phyloP scores from a whole-genome alignment of 805 yeast species.

The Blastobotrys robertii region DNA sequence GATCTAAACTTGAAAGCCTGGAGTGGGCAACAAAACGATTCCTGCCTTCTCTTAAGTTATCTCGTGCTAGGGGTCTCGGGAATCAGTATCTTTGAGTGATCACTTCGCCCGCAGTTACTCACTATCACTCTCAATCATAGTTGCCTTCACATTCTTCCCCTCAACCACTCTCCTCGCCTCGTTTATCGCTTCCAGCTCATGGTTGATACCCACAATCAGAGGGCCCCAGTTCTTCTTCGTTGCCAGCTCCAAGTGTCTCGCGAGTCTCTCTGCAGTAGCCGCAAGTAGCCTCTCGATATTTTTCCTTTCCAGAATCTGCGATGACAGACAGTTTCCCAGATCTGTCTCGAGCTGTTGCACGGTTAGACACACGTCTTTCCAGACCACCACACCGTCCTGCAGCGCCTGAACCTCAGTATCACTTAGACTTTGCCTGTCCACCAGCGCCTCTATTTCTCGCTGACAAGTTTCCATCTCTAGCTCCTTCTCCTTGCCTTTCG shows the following conservation, averaged over 20 bases:
- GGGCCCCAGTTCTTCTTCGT: conserved; percentile 18
- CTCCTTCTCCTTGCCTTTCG: conserved; percentile 3
- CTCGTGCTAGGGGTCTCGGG: no score
- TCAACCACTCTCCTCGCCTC: conserved; percentile 18
- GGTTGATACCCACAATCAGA: conserved; percentile 23
- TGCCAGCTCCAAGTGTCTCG: conserved; percentile 12
- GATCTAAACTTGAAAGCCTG: no score
- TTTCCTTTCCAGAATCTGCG: conserved; percentile 11
- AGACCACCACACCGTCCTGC: conserved; percentile 12
- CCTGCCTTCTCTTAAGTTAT: no score
- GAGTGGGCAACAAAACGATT: no score
- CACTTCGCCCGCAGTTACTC: no score
- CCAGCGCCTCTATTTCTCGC: conserved; percentile 6
- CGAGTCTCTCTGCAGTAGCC: conserved; percentile 7
- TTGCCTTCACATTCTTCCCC: not conserved
- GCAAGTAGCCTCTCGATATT: conserved; percentile 9
- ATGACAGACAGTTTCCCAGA: conserved; percentile 8
- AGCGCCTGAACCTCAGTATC: conserved; percentile 12
- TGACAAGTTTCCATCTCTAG: conserved; percentile 8
- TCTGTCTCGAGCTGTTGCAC: conserved; percentile 15
- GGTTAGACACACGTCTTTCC: conserved; percentile 11
- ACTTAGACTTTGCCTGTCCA: conserved; percentile 5
- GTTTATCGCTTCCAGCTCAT: conserved; percentile 21
- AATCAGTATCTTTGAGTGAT: no score
- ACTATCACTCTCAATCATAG: not conserved